Conservation (phyloP, 2,329 filamentous ascomycete species). For the Dothidotthia symphoricarpi region DNA sequence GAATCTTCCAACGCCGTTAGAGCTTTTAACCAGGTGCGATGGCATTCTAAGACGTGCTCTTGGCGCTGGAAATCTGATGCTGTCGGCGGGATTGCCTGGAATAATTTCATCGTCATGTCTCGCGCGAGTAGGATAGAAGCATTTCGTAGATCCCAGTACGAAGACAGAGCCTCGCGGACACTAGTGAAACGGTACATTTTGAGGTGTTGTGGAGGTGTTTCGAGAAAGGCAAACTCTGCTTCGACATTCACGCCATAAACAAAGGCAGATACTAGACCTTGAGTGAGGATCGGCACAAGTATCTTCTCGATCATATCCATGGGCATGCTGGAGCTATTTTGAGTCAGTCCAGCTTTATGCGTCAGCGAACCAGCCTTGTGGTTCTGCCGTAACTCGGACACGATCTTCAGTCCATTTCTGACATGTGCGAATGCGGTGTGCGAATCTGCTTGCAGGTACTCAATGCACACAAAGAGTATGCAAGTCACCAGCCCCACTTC, state of each 20-base stretch:
- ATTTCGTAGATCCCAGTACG: conserved; percentile 10
- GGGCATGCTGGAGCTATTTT: not conserved
- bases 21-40: conserved; percentile 5
- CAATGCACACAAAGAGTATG: conserved; percentile 46
- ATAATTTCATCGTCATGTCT: conserved; percentile 5
- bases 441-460: conserved; percentile 46
- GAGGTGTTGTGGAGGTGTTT: conserved; percentile 2
- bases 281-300: conserved; percentile 16
- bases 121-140: conserved; percentile 6
- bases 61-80: conserved; percentile 3
- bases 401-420: conserved; percentile 45
- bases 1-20: conserved; percentile 2
- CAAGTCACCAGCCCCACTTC: conserved; percentile 45
- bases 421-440: conserved; percentile 45
- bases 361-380: not conserved
- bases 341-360: not conserved
- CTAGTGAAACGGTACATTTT: conserved; percentile 4
- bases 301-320: conserved; percentile 10
- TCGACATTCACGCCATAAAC: conserved; percentile 11
- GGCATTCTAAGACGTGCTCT: not conserved
- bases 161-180: conserved; percentile 8
- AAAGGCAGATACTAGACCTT: conserved; percentile 12
- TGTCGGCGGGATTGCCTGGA: not conserved
- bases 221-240: conserved; percentile 2
- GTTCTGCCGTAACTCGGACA: conserved; percentile 13